Base-by-base conservation (phyloP, 257 asterid species). In the Linderniella brevidens region DNA sequence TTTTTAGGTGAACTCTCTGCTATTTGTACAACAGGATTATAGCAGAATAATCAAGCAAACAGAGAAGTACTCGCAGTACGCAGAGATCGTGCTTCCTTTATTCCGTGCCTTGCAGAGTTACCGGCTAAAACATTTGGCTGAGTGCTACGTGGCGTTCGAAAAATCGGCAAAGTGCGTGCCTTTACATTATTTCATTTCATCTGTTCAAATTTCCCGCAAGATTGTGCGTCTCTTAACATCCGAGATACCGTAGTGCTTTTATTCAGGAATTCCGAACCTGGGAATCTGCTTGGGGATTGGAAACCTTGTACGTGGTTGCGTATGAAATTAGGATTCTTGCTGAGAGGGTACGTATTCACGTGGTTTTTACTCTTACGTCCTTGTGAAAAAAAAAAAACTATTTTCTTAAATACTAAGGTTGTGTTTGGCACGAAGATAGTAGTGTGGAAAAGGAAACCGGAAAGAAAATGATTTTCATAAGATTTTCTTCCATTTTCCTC, bases 211-310 rank as follows among this genome's bases (percentile, higher is more conserved):
- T 9, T 2, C 10, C 3, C 48, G 2, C 3, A 13, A 9, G 10
- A 2, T 15, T 10, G 10, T 45, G 8, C 4, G 18, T 4, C 19
- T 60, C 63, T 57, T 71, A 62, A 67, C 63, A 36, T 39, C 58
- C 57, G 56, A n/a, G 56, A 45, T 43, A 36, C 38, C 48, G 35
- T 41, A 88, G 98, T 84, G 79, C 94, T 65, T 84, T 88, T 52
- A 66, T 82, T 59, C 98, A 84, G 90, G 98, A 84, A 65, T 84
- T 84, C 61, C 96, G 98, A 38, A 88, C 80, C 63, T 88, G 96
- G 94, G 98, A 88, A 58, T 78, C 94, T 4, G 80, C 94, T 8
- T 88, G 98, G 96, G 98, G 92, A 41, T 64, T 88, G 80, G 95
- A 84, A 70, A 80, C 98, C 17, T 64, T 88, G 19, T 84, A 79